phyloP scores from a whole-genome alignment of 1,284 basidiomycete genomes.

The Apiotrichum montevideense region DNA sequence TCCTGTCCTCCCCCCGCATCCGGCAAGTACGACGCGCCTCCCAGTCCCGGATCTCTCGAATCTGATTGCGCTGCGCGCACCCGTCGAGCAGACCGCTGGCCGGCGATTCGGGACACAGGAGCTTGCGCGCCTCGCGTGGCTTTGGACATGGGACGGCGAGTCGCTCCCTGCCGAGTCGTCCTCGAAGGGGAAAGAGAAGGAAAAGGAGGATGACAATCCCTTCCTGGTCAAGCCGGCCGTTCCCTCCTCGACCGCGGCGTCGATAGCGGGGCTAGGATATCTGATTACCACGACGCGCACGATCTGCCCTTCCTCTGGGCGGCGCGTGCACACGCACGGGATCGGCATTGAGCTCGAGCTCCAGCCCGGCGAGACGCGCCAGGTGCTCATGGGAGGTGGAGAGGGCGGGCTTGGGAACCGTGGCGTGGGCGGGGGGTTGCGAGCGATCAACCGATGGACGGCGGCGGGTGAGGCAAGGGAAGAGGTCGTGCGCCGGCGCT shows the following conservation, averaged over 20 bases:
- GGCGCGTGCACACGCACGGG: conserved; percentile 42
- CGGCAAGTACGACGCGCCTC: conserved; percentile 26
- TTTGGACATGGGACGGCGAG: conserved; percentile 46
- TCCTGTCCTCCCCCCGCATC: conserved; percentile 43
- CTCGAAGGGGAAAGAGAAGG: conserved; percentile 16
- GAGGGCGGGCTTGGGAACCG: conserved; percentile 34
- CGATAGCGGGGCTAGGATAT: conserved; percentile 27
- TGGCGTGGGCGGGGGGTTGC: conserved; percentile 41
- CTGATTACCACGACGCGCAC: conserved; percentile 45
- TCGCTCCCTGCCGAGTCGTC: conserved; percentile 21
- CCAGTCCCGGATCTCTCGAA: conserved; percentile 42
- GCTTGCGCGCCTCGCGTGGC: conserved; percentile 43
- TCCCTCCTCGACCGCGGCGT: neutral
- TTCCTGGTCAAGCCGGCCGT: conserved; percentile 18
- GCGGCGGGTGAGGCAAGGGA: conserved; percentile 36
- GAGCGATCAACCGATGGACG: conserved; percentile 45
- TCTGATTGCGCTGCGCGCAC: conserved; percentile 34
- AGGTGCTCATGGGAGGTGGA: conserved; percentile 28
- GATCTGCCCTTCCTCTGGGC: conserved; percentile 30
- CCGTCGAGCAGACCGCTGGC: conserved; percentile 41
- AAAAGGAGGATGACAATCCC: conserved; percentile 23
- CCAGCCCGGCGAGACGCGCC: conserved; percentile 41
- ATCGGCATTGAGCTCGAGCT: conserved; percentile 43
- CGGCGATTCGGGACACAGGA: conserved; percentile 41
- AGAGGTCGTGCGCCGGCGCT: conserved; percentile 28